These are phyloP conservation scores for Verticillium nonalfalfae DNA, from an alignment of 2,329 filamentous ascomycete genomes.

Conservation along the genomic window DNA sequence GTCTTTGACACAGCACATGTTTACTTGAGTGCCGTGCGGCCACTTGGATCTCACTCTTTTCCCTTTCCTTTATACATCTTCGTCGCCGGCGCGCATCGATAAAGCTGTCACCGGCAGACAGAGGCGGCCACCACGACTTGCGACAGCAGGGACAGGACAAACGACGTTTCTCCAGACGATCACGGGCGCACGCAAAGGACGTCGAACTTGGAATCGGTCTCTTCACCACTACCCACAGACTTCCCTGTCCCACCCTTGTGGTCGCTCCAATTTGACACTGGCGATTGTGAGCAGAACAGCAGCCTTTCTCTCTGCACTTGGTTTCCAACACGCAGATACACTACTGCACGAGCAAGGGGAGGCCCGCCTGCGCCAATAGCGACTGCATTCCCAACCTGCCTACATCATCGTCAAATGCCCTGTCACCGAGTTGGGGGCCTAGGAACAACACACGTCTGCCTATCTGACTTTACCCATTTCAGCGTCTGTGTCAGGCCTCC, in stretches of 20 bases:
- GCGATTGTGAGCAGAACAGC: background rate
- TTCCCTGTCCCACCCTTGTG: background rate
- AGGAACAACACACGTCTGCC: background rate
- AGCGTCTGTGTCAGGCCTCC: background rate
- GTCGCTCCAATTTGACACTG: background rate
- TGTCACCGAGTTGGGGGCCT: conserved; percentile 5
- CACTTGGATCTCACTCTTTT: background rate
- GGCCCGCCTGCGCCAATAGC: conserved; percentile 10
- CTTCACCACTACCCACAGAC: background rate
- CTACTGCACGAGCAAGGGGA: conserved; percentile 5
- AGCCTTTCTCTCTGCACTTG: background rate
- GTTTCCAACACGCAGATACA: background rate
- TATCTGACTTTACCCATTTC: background rate
- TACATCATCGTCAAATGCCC: conserved; percentile 3
- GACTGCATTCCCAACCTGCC: conserved; percentile 7
- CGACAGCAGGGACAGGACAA: background rate
- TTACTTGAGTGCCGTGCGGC: background rate
- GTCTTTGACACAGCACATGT: background rate
- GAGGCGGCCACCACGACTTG: background rate
- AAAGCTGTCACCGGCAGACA: background rate
- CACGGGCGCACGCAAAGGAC: background rate
- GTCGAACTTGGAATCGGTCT: background rate
- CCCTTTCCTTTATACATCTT: background rate
- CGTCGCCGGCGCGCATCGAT: background rate
- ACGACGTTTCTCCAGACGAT: background rate